These are phyloP conservation scores for Trichoderma orchidacearum DNA, from an alignment of 495 filamentous ascomycete species.

Conservation along the genomic window DNA sequence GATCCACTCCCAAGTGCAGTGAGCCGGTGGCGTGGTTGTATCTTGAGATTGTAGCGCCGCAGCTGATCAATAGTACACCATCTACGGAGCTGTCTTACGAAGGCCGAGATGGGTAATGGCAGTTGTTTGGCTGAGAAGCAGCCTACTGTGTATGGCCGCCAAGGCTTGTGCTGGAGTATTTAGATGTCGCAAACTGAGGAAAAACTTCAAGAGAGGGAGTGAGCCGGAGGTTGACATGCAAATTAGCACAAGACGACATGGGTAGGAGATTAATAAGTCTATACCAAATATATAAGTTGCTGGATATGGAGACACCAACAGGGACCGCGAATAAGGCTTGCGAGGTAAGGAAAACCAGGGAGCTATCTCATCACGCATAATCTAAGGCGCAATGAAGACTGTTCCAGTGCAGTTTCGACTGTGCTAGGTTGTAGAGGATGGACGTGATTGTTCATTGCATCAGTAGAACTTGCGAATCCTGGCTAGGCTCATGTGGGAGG, in stretches of 20 bases:
- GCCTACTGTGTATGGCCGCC: background rate
- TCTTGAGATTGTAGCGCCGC: background rate
- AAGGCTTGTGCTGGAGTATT: background rate
- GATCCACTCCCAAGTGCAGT: background rate
- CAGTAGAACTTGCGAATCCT: background rate
- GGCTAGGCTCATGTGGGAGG: background rate
- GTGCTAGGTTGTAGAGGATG: background rate
- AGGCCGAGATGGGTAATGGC: background rate
- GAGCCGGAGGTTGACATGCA: background rate
- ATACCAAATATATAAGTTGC: no score
- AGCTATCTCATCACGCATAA: no score
- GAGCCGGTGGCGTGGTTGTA: background rate
- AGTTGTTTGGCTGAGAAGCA: background rate
- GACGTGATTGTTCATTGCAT: no score
- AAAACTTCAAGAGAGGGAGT: background rate
- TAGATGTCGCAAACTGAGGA: background rate
- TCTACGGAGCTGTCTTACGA: background rate
- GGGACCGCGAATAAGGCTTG: no score
- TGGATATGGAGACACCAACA: no score
- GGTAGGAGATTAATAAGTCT: no score
- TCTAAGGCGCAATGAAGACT: no score
- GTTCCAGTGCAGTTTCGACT: no score
- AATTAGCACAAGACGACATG: no score
- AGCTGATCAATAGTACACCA: background rate
- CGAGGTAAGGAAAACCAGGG: no score